phyloP scores from a whole-genome alignment of 495 filamentous ascomycete genomes.

The Daldinia childiae region DNA sequence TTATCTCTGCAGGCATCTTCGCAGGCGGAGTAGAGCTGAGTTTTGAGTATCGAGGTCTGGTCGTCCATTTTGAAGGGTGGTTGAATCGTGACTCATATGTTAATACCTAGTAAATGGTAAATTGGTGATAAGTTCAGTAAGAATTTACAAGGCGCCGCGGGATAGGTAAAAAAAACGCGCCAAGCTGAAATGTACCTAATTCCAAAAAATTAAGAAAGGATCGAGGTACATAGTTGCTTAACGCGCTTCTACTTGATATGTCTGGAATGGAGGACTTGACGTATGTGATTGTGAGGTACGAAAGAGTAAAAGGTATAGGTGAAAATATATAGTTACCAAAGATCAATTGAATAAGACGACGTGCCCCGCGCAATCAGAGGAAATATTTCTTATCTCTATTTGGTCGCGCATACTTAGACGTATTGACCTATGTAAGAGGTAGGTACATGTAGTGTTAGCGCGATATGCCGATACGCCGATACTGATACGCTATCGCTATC shows the following conservation, averaged over 20 bases:
- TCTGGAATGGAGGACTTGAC: no score
- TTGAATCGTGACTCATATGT: constrained; percentile 15
- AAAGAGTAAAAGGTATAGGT: not conserved
- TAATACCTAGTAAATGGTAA: no score
- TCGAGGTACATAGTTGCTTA: not conserved
- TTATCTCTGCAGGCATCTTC: constrained; percentile 44
- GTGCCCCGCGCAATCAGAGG: constrained; percentile 1
- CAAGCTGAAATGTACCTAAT: constrained; percentile 26
- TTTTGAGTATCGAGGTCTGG: constrained; percentile 35
- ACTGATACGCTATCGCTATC: not conserved
- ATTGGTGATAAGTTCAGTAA: not conserved
- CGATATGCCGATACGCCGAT: not conserved
- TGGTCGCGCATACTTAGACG: no score
- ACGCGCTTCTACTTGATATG: not conserved
- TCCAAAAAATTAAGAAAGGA: not conserved
- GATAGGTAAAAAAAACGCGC: constrained; percentile 17
- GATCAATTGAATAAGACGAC: not conserved
- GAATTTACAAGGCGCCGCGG: not conserved
- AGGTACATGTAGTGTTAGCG: not conserved
- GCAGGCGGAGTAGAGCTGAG: constrained; percentile 43
- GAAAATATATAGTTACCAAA: no score
- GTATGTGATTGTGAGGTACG: not conserved
- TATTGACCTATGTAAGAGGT: no score
- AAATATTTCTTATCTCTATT: no score
- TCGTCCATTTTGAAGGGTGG: constrained; percentile 39